phyloP scores from a whole-genome alignment of 2,329 filamentous ascomycete genomes.

The Didymella glomerata region DNA sequence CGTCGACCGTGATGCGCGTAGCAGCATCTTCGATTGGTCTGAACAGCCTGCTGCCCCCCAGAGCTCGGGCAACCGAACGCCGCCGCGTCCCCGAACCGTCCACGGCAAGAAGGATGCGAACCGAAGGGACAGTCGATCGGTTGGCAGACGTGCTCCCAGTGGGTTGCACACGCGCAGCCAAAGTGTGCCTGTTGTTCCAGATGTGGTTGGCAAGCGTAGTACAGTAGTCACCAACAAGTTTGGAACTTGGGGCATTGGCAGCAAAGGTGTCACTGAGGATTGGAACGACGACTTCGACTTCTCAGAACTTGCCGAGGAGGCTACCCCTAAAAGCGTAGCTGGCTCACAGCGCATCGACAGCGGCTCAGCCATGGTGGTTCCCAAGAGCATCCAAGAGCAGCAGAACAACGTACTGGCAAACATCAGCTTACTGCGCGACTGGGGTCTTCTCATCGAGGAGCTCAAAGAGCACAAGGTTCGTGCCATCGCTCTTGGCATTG shows the following conservation, averaged over 20 bases:
- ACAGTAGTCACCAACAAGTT: conserved; percentile 71
- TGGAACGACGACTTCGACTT: conserved; percentile 94
- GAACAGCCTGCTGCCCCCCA: conserved; percentile 72
- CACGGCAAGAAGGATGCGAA: conserved; percentile 79
- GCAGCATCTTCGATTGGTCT: conserved; percentile 81
- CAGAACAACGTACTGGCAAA: conserved; percentile 84
- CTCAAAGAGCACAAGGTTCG: conserved; percentile 78
- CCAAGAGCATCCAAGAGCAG: conserved; percentile 79
- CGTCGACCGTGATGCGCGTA: conserved; percentile 58
- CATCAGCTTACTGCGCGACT: conserved; percentile 82
- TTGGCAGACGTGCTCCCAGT: conserved; percentile 72
- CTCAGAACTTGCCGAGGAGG: conserved; percentile 60
- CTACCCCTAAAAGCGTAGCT: conserved; percentile 39
- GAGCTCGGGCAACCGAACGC: conserved; percentile 64
- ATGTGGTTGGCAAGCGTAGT: conserved; percentile 63
- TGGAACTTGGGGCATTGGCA: conserved; percentile 82
- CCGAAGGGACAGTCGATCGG: conserved; percentile 72
- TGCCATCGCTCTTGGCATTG: conserved; percentile 72
- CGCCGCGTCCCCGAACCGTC: conserved; percentile 75
- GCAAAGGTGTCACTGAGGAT: conserved; percentile 81
- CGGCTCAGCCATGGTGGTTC: conserved; percentile 71
- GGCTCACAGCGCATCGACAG: conserved; percentile 56
- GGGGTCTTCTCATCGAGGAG: conserved; percentile 82
- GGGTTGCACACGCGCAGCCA: conserved; percentile 79
- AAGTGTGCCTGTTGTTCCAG: conserved; percentile 76